Conservation (phyloP, 1,139 yeast genomes). For the Blastobotrys aristatus region DNA sequence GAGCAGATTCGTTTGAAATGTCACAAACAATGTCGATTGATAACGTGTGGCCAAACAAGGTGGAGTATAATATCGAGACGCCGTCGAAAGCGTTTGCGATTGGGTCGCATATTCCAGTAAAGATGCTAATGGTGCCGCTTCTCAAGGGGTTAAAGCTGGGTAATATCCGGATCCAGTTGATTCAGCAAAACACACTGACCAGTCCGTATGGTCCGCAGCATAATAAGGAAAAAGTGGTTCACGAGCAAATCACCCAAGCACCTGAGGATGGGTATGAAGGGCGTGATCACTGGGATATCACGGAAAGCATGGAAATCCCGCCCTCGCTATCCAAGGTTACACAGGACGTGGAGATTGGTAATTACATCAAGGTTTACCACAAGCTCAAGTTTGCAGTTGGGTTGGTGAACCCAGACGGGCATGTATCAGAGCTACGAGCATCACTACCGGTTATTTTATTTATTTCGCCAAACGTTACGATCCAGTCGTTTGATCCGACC, state of each 20-base stretch:
- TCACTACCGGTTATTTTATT: constrained; percentile 63
- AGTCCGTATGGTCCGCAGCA: constrained; percentile 35
- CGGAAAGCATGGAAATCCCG: constrained; percentile 58
- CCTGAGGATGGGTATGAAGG: constrained; percentile 37
- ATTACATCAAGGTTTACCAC: constrained; percentile 62
- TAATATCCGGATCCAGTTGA: constrained; percentile 55
- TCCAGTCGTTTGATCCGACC: constrained; percentile 44
- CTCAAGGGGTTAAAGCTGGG: constrained; percentile 78
- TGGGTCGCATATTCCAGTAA: constrained; percentile 71
- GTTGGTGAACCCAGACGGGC: constrained; percentile 67
- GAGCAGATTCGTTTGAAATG: constrained; percentile 82
- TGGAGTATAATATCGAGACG: constrained; percentile 81
- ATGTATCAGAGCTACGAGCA: constrained; percentile 70
- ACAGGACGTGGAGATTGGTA: constrained; percentile 68
- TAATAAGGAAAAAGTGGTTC: constrained; percentile 55
- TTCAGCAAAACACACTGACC: constrained; percentile 43
- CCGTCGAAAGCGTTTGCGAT: constrained; percentile 89
- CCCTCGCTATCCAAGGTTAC: constrained; percentile 67
- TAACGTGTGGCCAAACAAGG: constrained; percentile 93
- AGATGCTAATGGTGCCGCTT: constrained; percentile 70
- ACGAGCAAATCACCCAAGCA: constrained; percentile 41
- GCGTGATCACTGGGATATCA: constrained; percentile 75
- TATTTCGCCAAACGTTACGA: constrained; percentile 76
- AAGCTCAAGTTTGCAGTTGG: constrained; percentile 63
- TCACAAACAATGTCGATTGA: constrained; percentile 92